Conservation (phyloP, 306 rosid genomes). For the Chamaecrista fasciculata region DNA sequence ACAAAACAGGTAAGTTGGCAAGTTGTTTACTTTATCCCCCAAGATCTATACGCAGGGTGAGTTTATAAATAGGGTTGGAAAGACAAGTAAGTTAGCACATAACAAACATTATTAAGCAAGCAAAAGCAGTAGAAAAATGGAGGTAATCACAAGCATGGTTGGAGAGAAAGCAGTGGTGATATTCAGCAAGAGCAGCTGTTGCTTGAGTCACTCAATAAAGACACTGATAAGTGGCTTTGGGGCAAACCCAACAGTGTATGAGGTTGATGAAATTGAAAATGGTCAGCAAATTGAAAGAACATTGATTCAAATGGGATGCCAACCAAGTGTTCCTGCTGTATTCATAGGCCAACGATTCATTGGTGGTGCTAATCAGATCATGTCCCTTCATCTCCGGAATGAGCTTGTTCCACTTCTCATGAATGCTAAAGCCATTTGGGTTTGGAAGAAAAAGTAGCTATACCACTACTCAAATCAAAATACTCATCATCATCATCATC, state of each 20-base stretch:
- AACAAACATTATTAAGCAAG: no score
- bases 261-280: slow-evolving; percentile 64
- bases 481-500: no score
- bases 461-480: neutral
- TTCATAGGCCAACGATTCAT: slow-evolving; percentile 62
- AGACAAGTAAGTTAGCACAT: neutral
- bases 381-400: slow-evolving; percentile 63
- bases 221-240: slow-evolving; percentile 62
- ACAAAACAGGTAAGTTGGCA: no score
- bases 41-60: no score
- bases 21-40: no score
- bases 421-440: slow-evolving; percentile 66
- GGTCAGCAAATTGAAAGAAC: slow-evolving; percentile 62
- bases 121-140: no score
- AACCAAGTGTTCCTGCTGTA: slow-evolving; percentile 69
- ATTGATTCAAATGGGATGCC: slow-evolving; percentile 58
- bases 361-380: slow-evolving; percentile 62
- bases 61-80: slow-evolving; percentile 29
- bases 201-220: slow-evolving; percentile 65
- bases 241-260: slow-evolving; percentile 63
- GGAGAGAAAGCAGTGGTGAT: slow-evolving; percentile 47
- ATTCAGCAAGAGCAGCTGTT: slow-evolving; percentile 50
- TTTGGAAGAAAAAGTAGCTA: slow-evolving; percentile 33
- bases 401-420: slow-evolving; percentile 55
- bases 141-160: slow-evolving; percentile 34